phyloP scores from a whole-genome alignment of 768 basidiomycete species.

The Glaciozyma martinii region DNA sequence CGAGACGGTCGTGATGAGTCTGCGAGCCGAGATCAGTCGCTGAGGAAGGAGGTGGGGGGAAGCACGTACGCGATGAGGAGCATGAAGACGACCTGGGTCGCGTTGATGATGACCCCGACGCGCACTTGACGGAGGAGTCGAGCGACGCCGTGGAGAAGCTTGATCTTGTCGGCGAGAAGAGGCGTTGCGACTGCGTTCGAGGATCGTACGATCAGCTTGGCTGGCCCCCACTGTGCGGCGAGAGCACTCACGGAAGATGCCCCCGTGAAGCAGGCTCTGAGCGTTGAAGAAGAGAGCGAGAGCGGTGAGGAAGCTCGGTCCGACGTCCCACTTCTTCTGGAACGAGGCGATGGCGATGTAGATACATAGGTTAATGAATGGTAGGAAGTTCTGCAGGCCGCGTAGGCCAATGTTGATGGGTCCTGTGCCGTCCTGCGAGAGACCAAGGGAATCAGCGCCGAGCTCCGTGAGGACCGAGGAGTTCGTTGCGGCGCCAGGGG shows the following conservation, averaged over 20 bases:
- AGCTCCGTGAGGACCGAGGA: too few relatives aligned
- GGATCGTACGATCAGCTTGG: neutral
- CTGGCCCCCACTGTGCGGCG: neutral
- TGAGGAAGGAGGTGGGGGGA: neutral
- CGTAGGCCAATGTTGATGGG: conserved; percentile 6
- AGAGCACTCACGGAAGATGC: conserved; percentile 11
- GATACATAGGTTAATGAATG: conserved; percentile 19
- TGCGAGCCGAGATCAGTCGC: conserved; percentile 1
- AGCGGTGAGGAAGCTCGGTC: conserved; percentile 13
- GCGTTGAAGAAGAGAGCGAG: conserved; percentile 17
- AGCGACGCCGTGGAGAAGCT: conserved; percentile 26
- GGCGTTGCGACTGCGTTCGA: conserved; percentile 15
- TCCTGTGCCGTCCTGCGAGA: conserved; percentile 14
- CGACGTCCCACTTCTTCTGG: conserved; percentile 27
- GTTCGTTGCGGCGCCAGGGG: too few relatives aligned
- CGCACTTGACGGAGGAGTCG: conserved; percentile 26
- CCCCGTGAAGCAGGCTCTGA: conserved; percentile 6
- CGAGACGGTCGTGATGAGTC: conserved; percentile 29
- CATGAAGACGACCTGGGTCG: neutral
- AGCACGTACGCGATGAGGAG: conserved; percentile 1
- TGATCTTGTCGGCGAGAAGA: conserved; percentile 18
- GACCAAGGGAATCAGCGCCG: too few relatives aligned
- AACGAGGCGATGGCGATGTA: conserved; percentile 29
- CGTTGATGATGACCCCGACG: conserved; percentile 25
- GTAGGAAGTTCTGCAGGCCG: conserved; percentile 7